Evolutionary conservation across 2,329 filamentous ascomycete genomes (phyloP), one percentile per base, ranked within the genome.

Genomic region (Dactylellina cionopaga): DNA sequence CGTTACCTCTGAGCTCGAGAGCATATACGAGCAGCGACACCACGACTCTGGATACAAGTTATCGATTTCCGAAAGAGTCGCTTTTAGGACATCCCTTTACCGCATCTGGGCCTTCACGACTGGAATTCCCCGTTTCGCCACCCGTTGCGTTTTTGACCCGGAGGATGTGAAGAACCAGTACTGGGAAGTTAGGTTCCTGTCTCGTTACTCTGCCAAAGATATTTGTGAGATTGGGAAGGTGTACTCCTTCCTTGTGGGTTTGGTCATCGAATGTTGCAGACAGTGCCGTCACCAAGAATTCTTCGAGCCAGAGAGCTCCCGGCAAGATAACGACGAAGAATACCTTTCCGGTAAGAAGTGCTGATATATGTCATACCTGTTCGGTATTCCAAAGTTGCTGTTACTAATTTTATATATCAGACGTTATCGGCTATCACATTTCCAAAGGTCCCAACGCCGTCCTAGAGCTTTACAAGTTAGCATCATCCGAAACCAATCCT

Each of bases 361-460:
- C n/a, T n/a, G n/a, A n/a, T n/a, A n/a, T n/a, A n/a, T n/a, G n/a
- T n/a, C n/a, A n/a, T n/a, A n/a, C n/a, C n/a, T n/a, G n/a, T n/a
- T n/a, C n/a, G n/a, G n/a, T n/a, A n/a, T n/a, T n/a, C n/a, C n/a
- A n/a, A n/a, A n/a, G n/a, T n/a, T n/a, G n/a, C n/a, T n/a, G n/a
- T 37, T 27, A 47, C 31, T 44, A 43, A 25, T 35, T 27, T 27
- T 4, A n/a, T n/a, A n/a, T 13, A 25, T 29, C 19, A 65, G 69
- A 73, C 22, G 69, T 73, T 39, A 73, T 73, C 43, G 69, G 69
- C 33, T 73, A 73, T n/a, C 69, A 73, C 22, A 73, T 73, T 46
- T 73, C 69, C 11, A 73, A 73, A 55, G 69, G 69, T 24, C 69
- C 59, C 5, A 35, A 64, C 11, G 60, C 69, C 3, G 62, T 73